Base-by-base conservation (phyloP, 2,329 filamentous ascomycete species). In the Aspergillus eucalypticola region DNA sequence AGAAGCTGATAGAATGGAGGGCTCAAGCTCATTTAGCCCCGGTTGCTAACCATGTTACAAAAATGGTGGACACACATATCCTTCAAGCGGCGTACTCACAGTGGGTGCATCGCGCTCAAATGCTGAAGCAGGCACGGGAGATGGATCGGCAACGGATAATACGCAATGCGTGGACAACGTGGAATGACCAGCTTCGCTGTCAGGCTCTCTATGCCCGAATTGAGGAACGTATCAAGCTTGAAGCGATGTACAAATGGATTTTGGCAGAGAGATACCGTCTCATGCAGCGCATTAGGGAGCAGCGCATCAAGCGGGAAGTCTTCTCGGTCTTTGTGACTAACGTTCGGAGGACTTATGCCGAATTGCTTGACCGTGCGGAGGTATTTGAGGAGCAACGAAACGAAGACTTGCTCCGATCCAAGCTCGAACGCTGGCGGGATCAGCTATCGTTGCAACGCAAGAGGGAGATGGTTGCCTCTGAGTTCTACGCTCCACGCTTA, bases 171-270 rank as follows among this genome's bases (percentile, higher is more conserved):
- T 86, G 84, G 78, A 86, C 81, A 1, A 75, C 77, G 10, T 89
- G 87, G 87, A 88, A 88, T 63, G 84, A 88, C 66, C 76, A 76
- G 15, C 76, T 88, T 15, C 84, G 86, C 17, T 82, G 79, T 62
- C 78, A 82, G 65, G 80, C 81, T 15, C 72, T 88, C 2, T 75
- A 73, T 52, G 75, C 79, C 19, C 81, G 80, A 13, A 83, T 87
- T 51, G 79, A 87, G 63, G 81, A 84, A 63, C 81, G 86, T 3
- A 64, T 87, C 42, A 75, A 84, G 44, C 73, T 83, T 29, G 81
- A 88, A 67, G 73, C 78, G 6, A 75, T 89, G 62, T 87, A 87
- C 71, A 86, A 81, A 71, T 88, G 86, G 86, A 79, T 84, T n/a
- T 67, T 88, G 29, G 80, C 82, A 35, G 81, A 79, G 56, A 71